phyloP scores from a whole-genome alignment of 2,329 filamentous ascomycete genomes.

The Fusarium sp. region DNA sequence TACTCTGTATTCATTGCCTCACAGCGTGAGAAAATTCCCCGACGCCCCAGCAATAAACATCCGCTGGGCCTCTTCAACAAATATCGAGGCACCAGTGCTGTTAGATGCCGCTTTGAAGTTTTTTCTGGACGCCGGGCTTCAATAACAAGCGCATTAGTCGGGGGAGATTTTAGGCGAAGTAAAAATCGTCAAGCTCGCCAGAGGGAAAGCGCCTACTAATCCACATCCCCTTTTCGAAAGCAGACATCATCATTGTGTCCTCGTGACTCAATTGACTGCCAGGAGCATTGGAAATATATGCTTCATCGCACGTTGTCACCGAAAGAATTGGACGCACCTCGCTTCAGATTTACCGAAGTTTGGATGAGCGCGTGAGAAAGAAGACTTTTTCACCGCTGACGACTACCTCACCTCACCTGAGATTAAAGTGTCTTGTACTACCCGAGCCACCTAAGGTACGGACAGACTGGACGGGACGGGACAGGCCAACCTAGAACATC shows the following conservation, averaged over 20 bases:
- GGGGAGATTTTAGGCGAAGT: not conserved
- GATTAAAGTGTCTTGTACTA: not conserved
- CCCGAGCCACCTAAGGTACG: not conserved
- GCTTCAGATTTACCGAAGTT: not conserved
- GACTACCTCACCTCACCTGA: not conserved
- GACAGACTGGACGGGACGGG: not conserved
- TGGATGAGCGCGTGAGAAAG: slow-evolving; percentile 1
- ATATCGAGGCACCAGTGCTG: not conserved
- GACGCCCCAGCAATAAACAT: not conserved
- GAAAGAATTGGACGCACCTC: slow-evolving; percentile 1
- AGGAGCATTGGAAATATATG: not conserved
- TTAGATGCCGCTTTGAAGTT: not conserved
- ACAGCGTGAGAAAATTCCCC: not conserved
- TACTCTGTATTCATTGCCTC: not conserved
- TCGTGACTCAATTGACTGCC: slow-evolving; percentile 3
- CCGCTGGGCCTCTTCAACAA: not conserved
- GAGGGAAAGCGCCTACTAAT: slow-evolving; percentile 1
- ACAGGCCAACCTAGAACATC: slow-evolving; percentile 2
- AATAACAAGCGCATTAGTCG: not conserved
- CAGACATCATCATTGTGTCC: not conserved
- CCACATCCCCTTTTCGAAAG: not conserved
- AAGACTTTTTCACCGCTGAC: slow-evolving; percentile 19
- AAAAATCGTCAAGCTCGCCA: not conserved
- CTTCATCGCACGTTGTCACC: not conserved
- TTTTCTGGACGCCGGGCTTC: not conserved